These are phyloP conservation scores for Kwoniella mangroviensis DNA, from an alignment of 768 basidiomycete species.

Conservation along the genomic window DNA sequence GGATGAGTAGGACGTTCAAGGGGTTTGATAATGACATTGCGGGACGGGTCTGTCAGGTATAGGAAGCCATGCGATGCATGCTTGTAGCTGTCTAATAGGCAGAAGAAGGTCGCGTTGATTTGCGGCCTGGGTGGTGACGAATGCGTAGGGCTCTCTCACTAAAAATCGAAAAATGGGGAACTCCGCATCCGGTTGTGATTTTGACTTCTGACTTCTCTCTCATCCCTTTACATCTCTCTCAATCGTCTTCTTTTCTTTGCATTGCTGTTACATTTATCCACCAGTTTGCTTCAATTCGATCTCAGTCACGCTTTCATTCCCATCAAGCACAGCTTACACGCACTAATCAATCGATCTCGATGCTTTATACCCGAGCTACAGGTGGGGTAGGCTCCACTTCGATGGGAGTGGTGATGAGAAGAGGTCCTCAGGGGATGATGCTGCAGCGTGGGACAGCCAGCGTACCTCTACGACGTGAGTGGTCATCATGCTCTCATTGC, in stretches of 20 bases:
- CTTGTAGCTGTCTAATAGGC: neutral
- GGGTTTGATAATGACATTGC: constrained; percentile 49
- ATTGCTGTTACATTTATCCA: neutral
- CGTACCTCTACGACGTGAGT: constrained; percentile 8
- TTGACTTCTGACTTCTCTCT: neutral
- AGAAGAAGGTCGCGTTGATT: constrained; percentile 6
- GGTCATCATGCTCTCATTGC: neutral
- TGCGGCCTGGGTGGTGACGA: constrained; percentile 15
- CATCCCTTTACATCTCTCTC: neutral
- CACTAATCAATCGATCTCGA: neutral
- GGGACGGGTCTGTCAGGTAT: neutral
- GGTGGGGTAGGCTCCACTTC: constrained; percentile 20
- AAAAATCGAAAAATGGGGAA: neutral
- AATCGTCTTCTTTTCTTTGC: neutral
- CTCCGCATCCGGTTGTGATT: constrained; percentile 7
- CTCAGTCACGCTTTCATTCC: neutral
- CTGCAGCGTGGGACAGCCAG: constrained; percentile 5
- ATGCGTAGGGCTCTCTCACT: neutral
- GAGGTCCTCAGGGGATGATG: constrained; percentile 6
- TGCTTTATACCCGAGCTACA: constrained; percentile 15
- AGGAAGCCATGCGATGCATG: constrained; percentile 1
- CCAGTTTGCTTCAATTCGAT: neutral
- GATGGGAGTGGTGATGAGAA: constrained; percentile 13
- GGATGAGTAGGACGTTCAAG: constrained; percentile 48
- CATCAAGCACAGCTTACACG: neutral